Base-by-base conservation (phyloP, 2,329 filamentous ascomycete genomes). In the Xylogone sp. region DNA sequence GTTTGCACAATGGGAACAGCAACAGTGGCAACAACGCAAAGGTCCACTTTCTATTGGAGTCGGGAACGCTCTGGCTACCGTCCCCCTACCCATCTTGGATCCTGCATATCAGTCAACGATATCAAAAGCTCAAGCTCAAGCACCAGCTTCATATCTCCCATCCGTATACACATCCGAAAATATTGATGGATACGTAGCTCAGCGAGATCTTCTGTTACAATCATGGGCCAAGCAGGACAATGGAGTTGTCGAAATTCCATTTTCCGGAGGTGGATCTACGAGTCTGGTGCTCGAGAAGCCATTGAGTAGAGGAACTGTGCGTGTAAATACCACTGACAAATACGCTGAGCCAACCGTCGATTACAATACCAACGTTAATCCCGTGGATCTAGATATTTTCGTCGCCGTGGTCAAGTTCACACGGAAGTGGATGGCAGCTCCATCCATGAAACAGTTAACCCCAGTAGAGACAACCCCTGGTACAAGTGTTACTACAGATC, bases 41-140 rank as follows among this genome's bases (percentile, higher is more conserved):
- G 69, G 70, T 12, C 68, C 69, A 0, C 71, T 68, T 60, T 71
- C 69, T 2, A 58, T 70, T 19, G 64, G 59, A 12, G 64, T 67
- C 43, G 65, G 63, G 6, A 27, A 27, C 24, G 5, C 24, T 6
- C 21, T 62, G 31, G 57, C 64, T 50, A 68, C 62, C 49, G 55
- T 68, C 19, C 57, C 62, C 20, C 56, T 69, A 2, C 57, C 57
- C 21, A 53, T 60, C 48, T 57, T 62, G 22, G 64, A 61, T 10
- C 45, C 52, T 10, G 42, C 60, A 50, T 59, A 55, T 45, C 39
- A 56, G 52, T 24, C 55, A 9, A 62, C 64, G 31, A 57, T 65
- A 22, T 55, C 53, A 43, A 48, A 53, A 13, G 57, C 65, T 50
- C 56, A 58, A 21, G 49, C 56, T 45, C 63, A 64, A 53, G 57